These are phyloP conservation scores for Triticum monococcum DNA, from an alignment of 176 grass and related monocot species.

Conservation along the genomic window DNA sequence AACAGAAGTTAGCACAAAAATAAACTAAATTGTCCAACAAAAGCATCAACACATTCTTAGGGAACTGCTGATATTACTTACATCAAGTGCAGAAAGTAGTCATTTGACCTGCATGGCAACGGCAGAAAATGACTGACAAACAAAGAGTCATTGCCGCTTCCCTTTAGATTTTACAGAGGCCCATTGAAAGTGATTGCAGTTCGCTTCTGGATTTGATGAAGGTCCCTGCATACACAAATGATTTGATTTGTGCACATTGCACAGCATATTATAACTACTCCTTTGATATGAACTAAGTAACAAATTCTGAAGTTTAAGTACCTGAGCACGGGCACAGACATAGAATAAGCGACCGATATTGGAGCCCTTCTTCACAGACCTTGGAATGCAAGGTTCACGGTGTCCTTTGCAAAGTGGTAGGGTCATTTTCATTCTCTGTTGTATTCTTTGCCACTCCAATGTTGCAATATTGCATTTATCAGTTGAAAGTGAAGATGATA, in stretches of 20 bases:
- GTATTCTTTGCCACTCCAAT: conserved; percentile 87
- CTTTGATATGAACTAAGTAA: not conserved
- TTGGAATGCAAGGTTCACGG: conserved; percentile 91
- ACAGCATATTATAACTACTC: conserved; percentile 22
- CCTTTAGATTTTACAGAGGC: conserved; percentile 74
- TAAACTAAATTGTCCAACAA: not conserved
- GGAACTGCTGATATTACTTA: not conserved
- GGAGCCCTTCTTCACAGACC: conserved; percentile 90
- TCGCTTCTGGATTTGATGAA: conserved; percentile 82
- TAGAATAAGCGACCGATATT: conserved; percentile 89
- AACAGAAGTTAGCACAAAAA: conserved; percentile 16
- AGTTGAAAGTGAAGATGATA: conserved; percentile 23
- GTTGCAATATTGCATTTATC: conserved; percentile 53
- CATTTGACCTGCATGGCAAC: not conserved
- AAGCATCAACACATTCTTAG: not conserved
- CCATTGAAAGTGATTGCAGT: conserved; percentile 92
- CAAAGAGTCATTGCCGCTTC: conserved; percentile 32
- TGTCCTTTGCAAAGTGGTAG: conserved; percentile 91
- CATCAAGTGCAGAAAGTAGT: not conserved
- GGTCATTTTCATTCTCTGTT: conserved; percentile 92
- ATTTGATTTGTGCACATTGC: not conserved
- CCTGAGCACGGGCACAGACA: conserved; percentile 95
- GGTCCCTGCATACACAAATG: conserved; percentile 59
- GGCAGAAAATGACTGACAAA: not conserved
- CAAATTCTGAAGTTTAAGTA: conserved; percentile 34